Conservation (phyloP, 495 filamentous ascomycete species). For the Haplographium delicatum region DNA sequence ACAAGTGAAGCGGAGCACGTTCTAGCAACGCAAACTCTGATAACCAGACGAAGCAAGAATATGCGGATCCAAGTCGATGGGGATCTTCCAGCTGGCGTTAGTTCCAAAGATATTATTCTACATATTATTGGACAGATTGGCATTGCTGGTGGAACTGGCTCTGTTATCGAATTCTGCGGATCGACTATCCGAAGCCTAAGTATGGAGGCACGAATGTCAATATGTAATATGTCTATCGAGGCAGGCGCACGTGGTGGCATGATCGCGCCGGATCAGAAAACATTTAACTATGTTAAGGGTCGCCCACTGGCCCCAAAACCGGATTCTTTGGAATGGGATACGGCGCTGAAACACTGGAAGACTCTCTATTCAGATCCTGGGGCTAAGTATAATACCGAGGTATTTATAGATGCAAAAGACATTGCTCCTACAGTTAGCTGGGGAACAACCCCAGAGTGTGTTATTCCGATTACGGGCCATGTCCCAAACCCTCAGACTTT, state of each 20-base stretch:
- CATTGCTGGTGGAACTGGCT: conserved; percentile 85
- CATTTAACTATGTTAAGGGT: conserved; percentile 87
- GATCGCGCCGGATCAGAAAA: conserved; percentile 88
- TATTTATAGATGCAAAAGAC: conserved; percentile 81
- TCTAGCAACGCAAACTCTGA: conserved; percentile 85
- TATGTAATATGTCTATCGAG: conserved; percentile 98
- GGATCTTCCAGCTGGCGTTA: conserved; percentile 77
- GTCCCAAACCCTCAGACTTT: conserved; percentile 86
- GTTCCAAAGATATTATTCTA: conserved; percentile 90
- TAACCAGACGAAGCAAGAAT: conserved; percentile 90
- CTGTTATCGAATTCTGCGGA: conserved; percentile 92
- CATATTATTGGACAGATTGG: conserved; percentile 89
- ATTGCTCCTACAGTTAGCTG: conserved; percentile 89
- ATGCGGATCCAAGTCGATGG: conserved; percentile 94
- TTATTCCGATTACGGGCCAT: conserved; percentile 80
- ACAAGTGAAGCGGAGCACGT: conserved; percentile 97
- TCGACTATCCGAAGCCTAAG: conserved; percentile 80
- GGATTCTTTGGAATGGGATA: conserved; percentile 79
- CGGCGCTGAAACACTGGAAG: conserved; percentile 79
- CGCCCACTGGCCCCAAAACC: conserved; percentile 74
- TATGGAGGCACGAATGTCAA: conserved; percentile 96
- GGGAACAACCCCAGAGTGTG: conserved; percentile 93
- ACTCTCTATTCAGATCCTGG: conserved; percentile 73
- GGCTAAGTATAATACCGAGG: conserved; percentile 75
- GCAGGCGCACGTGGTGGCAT: conserved; percentile 88